phyloP scores from a whole-genome alignment of 164 flowering plant species.

The Macadamia tetraphylla region DNA sequence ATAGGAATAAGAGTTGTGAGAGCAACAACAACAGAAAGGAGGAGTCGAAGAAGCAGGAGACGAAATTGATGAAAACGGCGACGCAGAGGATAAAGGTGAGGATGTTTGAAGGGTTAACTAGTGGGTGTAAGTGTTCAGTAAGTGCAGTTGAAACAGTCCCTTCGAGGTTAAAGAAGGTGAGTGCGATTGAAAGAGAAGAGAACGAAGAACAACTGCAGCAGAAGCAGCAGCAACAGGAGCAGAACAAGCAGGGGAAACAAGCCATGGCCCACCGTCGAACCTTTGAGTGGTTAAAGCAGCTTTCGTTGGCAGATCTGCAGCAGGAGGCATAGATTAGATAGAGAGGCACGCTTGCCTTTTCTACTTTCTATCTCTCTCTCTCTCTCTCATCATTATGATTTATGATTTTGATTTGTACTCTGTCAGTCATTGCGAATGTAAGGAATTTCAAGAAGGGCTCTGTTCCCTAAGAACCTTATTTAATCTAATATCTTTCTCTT shows the following conservation, averaged over 20 bases:
- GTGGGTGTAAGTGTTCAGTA: conserved; percentile 49
- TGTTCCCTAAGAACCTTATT: neutral
- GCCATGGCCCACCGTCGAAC: conserved; percentile 51
- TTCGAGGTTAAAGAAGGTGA: conserved; percentile 15
- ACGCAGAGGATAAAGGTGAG: conserved; percentile 3
- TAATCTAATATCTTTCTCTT: no score
- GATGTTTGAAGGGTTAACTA: conserved; percentile 14
- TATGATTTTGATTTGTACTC: neutral
- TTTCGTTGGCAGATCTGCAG: conserved; percentile 35
- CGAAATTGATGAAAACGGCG: conserved; percentile 3
- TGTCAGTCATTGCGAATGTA: neutral
- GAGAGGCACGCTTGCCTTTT: neutral
- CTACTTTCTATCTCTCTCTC: neutral
- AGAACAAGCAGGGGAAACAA: conserved; percentile 30
- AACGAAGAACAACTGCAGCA: conserved; percentile 10
- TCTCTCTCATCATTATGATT: neutral
- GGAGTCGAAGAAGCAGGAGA: neutral
- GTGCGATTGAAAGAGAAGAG: conserved; percentile 6
- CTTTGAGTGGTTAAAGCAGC: conserved; percentile 79
- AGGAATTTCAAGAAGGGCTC: neutral
- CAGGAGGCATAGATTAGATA: neutral
- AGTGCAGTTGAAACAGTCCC: conserved; percentile 34
- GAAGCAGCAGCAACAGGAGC: conserved; percentile 26
- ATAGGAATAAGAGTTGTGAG: conserved; percentile 16
- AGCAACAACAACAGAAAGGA: conserved; percentile 19